phyloP scores from a whole-genome alignment of 2,329 filamentous ascomycete species.

The Rhynchosporium agropyri region DNA sequence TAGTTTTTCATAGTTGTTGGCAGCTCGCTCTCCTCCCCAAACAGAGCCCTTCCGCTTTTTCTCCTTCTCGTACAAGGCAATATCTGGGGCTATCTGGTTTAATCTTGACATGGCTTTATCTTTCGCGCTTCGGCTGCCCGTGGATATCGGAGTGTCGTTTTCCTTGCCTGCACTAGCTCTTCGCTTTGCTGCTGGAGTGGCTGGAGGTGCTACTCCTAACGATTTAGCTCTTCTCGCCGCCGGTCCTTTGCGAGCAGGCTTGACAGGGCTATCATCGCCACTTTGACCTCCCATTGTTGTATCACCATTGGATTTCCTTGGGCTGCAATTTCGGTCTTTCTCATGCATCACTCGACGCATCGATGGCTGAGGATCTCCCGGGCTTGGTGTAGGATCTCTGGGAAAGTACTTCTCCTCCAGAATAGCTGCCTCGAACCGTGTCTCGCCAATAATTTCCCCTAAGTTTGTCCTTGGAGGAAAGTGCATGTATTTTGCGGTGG shows the following conservation, averaged over 20 bases:
- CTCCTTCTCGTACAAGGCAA: conserved; percentile 90
- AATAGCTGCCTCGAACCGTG: conserved; percentile 67
- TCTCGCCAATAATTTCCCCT: conserved; percentile 90
- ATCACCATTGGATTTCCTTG: conserved; percentile 23
- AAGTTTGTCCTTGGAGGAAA: conserved; percentile 91
- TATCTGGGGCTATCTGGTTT: conserved; percentile 78
- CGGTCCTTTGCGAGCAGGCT: conserved; percentile 20
- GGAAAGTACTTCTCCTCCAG: conserved; percentile 69
- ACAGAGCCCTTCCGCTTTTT: conserved; percentile 69
- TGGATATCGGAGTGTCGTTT: conserved; percentile 78
- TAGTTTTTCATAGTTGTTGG: conserved; percentile 59
- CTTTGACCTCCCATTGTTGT: conserved; percentile 22
- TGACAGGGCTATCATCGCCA: conserved; percentile 23
- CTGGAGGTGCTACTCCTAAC: conserved; percentile 17
- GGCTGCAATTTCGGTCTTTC: conserved; percentile 42
- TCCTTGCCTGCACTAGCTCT: conserved; percentile 70
- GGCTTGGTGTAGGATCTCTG: conserved; percentile 44
- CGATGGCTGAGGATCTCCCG: conserved; percentile 51
- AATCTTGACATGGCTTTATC: conserved; percentile 77
- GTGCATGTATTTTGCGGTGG: conserved; percentile 75
- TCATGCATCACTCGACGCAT: conserved; percentile 51
- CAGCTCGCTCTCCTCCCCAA: conserved; percentile 66
- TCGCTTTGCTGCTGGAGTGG: conserved; percentile 56
- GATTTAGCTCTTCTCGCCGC: conserved; percentile 17
- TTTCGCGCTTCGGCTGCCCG: conserved; percentile 84